Conservation (phyloP, 2,329 filamentous ascomycete species). For the Colletotrichum incanum region DNA sequence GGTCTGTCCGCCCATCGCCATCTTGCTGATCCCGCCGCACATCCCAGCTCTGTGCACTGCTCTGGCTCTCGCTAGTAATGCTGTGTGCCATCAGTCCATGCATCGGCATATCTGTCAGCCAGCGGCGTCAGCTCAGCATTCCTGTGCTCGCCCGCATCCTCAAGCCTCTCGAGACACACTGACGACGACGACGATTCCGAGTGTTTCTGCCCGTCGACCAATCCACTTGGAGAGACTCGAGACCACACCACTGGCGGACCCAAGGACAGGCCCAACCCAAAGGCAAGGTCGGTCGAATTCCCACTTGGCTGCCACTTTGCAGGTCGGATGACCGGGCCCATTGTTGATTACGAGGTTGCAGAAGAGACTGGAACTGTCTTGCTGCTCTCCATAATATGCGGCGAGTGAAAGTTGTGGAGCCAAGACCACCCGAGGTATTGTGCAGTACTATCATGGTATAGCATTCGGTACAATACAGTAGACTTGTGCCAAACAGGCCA, state of each 20-base stretch:
- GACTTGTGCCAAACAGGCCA: slow-evolving; percentile 12
- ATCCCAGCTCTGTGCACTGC: not conserved
- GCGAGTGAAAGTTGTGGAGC: slow-evolving; percentile 16
- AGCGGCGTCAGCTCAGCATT: slow-evolving; percentile 32
- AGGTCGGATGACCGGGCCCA: slow-evolving; percentile 35
- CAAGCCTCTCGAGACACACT: slow-evolving; percentile 18
- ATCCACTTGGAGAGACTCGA: slow-evolving; percentile 1
- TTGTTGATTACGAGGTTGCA: slow-evolving; percentile 43
- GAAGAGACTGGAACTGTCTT: slow-evolving; percentile 28
- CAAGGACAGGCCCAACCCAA: not conserved
- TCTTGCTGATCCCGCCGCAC: slow-evolving; percentile 24
- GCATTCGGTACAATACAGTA: not conserved
- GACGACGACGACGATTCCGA: slow-evolving; percentile 34
- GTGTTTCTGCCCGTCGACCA: slow-evolving; percentile 5
- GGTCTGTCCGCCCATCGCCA: slow-evolving; percentile 29
- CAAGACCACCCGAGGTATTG: slow-evolving; percentile 19
- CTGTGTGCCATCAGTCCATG: slow-evolving; percentile 2
- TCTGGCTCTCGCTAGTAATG: not conserved
- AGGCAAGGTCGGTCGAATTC: slow-evolving; percentile 19
- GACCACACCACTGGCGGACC: not conserved
- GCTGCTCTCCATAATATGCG: slow-evolving; percentile 36
- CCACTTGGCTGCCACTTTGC: slow-evolving; percentile 30
- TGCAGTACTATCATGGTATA: slow-evolving; percentile 5
- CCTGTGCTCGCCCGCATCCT: slow-evolving; percentile 26
- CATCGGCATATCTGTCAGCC: slow-evolving; percentile 9